These are phyloP conservation scores for Ambrosia hybrid DNA, from an alignment of 140 eudicot species.

Conservation along the genomic window DNA sequence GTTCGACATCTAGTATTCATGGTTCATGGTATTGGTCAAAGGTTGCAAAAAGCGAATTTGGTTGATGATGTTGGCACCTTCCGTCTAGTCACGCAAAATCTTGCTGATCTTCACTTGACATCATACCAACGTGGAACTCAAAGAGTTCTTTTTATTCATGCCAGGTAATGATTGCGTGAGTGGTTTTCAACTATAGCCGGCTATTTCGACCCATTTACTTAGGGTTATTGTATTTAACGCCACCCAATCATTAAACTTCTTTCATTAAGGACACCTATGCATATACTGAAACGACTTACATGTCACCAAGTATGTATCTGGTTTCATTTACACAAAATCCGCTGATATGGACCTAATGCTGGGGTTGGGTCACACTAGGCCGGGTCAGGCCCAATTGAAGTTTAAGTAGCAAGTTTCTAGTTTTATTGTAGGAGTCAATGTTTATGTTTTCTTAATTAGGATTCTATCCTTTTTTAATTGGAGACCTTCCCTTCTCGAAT, in stretches of 20 bases:
- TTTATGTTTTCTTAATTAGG: too few species aligned
- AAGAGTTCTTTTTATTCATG: slow-evolving; percentile 88
- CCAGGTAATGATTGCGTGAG: slow-evolving; percentile 50
- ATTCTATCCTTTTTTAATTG: too few species aligned
- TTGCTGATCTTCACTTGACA: slow-evolving; percentile 81
- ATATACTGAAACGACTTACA: background rate
- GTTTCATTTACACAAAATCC: background rate
- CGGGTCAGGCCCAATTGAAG: too few species aligned
- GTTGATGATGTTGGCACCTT: slow-evolving; percentile 86
- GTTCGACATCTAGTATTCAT: slow-evolving; percentile 94
- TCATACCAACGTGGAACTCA: slow-evolving; percentile 84
- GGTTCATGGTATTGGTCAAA: slow-evolving; percentile 99
- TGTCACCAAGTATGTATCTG: background rate
- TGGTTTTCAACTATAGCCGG: slow-evolving; percentile 5
- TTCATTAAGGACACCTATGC: background rate
- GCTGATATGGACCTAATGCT: too few species aligned
- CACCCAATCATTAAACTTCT: background rate
- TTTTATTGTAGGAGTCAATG: too few species aligned
- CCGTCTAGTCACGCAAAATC: slow-evolving; percentile 74
- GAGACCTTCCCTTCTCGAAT: too few species aligned
- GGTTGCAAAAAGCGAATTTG: slow-evolving; percentile 88
- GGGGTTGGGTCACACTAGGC: too few species aligned
- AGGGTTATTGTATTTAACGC: background rate
- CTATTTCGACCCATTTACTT: background rate
- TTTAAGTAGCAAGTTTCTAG: too few species aligned